phyloP scores from a whole-genome alignment of 1,139 yeast species.

The Torulaspora pretoriensis region DNA sequence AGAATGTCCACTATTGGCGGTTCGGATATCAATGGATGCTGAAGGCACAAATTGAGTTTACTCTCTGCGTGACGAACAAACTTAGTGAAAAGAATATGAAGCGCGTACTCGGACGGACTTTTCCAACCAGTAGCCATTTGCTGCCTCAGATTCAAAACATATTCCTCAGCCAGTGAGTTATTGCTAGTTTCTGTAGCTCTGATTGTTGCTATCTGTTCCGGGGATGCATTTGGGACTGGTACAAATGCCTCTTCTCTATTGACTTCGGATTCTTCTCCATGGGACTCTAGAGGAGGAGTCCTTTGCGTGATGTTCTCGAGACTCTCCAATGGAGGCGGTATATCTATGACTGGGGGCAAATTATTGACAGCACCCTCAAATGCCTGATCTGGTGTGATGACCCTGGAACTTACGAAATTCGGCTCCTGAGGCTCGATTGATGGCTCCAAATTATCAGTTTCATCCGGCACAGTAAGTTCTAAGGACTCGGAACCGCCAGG shows the following conservation, averaged over 20 bases:
- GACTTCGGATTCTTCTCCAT: background rate
- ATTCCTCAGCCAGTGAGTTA: constrained; percentile 25
- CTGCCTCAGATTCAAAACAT: constrained; percentile 36
- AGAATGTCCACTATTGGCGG: constrained; percentile 79
- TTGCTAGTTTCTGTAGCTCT: constrained; percentile 18
- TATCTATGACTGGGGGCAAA: constrained; percentile 13
- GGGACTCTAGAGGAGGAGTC: background rate
- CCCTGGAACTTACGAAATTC: background rate
- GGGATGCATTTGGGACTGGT: constrained; percentile 8
- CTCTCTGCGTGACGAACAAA: constrained; percentile 92
- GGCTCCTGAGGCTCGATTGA: constrained; percentile 1
- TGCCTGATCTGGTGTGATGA: background rate
- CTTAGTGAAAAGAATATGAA: constrained; percentile 90
- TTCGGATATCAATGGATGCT: constrained; percentile 63
- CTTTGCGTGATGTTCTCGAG: constrained; percentile 6
- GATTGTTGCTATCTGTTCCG: constrained; percentile 5
- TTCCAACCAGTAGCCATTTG: constrained; percentile 62
- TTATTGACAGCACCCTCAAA: constrained; percentile 1
- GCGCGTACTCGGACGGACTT: constrained; percentile 87
- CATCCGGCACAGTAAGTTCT: constrained; percentile 13
- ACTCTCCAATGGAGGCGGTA: constrained; percentile 18
- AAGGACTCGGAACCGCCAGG: constrained; percentile 9
- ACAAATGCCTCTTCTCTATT: constrained; percentile 7
- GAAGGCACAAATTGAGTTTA: constrained; percentile 70
- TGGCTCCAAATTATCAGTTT: background rate